Conservation (phyloP, 2,329 filamentous ascomycete genomes). For the Chalara sp. region DNA sequence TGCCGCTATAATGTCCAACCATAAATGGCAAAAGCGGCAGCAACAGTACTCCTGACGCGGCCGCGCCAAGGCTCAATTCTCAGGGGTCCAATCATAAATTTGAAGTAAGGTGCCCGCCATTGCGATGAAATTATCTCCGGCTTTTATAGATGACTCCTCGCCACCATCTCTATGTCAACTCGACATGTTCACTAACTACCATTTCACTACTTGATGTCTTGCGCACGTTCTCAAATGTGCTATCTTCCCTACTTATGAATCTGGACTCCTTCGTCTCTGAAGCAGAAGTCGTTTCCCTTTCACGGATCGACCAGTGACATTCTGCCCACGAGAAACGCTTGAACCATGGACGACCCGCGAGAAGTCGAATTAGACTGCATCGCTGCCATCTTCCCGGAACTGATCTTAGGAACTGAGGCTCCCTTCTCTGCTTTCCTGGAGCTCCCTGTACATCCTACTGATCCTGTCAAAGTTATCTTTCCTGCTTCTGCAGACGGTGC, state of each 20-base stretch:
- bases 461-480: slow-evolving; percentile 51
- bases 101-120: too few relatives aligned
- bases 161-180: too few relatives aligned
- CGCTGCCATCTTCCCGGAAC: slow-evolving; percentile 61
- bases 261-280: slow-evolving; percentile 1
- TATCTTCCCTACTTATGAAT: slow-evolving; percentile 14
- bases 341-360: slow-evolving; percentile 41
- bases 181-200: too few relatives aligned
- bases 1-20: too few relatives aligned
- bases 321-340: slow-evolving; percentile 2
- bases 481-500: slow-evolving; percentile 37
- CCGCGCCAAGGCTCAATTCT: too few relatives aligned
- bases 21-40: too few relatives aligned
- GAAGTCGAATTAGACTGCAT: slow-evolving; percentile 53
- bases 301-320: slow-evolving; percentile 20
- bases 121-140: too few relatives aligned
- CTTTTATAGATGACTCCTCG: too few relatives aligned
- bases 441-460: slow-evolving; percentile 47
- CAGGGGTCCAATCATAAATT: too few relatives aligned
- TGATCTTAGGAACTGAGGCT: slow-evolving; percentile 37
- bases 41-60: too few relatives aligned
- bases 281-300: slow-evolving; percentile 18
- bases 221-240: background rate
- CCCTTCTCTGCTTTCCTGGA: slow-evolving; percentile 45
- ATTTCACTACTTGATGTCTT: too few relatives aligned